Percentiles rank a stretch among this genome's conserved stretches.
These are phyloP conservation scores for Dactylellina drechsleri DNA, from an alignment of 2,329 filamentous ascomycete species.

Conservation along the genomic window DNA sequence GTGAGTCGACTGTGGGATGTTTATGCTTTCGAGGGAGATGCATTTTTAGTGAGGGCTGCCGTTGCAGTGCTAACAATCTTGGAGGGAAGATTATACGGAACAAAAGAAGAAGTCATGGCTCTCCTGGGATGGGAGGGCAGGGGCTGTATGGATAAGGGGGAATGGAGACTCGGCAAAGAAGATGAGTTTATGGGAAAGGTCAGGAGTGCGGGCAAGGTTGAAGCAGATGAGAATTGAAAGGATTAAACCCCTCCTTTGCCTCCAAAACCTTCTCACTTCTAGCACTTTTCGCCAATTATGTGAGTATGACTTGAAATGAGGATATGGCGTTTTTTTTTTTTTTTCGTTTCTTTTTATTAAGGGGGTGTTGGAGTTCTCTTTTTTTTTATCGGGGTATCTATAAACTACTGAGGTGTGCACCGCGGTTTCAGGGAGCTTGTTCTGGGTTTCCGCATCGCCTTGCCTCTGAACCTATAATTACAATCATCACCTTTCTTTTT, in stretches of 20 bases:
- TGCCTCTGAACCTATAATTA: too few relatives aligned
- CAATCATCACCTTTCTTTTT: too few relatives aligned
- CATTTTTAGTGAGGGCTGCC: conserved; percentile 74
- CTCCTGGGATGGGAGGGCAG: conserved; percentile 62
- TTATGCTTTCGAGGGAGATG: conserved; percentile 83
- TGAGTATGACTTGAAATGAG: conserved; percentile 29
- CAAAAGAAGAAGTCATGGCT: conserved; percentile 63
- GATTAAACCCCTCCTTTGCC: background rate
- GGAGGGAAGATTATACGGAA: conserved; percentile 66
- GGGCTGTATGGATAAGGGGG: conserved; percentile 56
- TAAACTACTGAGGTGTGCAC: too few relatives aligned
- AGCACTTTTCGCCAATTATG: conserved; percentile 5
- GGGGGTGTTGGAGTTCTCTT: conserved; percentile 45
- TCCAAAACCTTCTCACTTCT: conserved; percentile 2
- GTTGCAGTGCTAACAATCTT: conserved; percentile 72
- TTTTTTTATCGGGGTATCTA: conserved; percentile 9
- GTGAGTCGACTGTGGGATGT: conserved; percentile 81
- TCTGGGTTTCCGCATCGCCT: too few relatives aligned
- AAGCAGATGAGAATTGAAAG: conserved; percentile 39
- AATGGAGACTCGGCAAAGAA: conserved; percentile 60
- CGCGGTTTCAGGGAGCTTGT: too few relatives aligned
- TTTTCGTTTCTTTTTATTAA: conserved; percentile 16
- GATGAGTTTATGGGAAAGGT: conserved; percentile 62
- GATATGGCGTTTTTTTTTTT: conserved; percentile 21
- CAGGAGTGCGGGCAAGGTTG: conserved; percentile 59